phyloP scores from a whole-genome alignment of 495 filamentous ascomycete species.

The Trichocladium antarcticum region DNA sequence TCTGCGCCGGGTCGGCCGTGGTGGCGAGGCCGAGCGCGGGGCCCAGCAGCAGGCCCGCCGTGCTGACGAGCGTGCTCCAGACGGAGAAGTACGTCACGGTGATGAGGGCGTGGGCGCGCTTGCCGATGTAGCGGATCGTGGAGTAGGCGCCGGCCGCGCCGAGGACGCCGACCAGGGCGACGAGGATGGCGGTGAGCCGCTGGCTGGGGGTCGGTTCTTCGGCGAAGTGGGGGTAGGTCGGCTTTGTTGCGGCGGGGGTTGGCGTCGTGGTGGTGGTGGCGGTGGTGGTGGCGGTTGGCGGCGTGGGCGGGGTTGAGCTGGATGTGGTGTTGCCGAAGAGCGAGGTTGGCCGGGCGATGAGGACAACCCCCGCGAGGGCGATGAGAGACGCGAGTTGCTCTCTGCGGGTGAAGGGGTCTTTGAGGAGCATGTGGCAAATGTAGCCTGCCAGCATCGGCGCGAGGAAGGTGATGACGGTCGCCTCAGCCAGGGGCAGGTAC shows the following conservation, averaged over 20 bases:
- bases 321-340: constrained; percentile 36
- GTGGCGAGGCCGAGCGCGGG: constrained; percentile 29
- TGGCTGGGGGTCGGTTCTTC: constrained; percentile 48
- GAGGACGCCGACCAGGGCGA: constrained; percentile 70
- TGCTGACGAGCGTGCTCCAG: constrained; percentile 57
- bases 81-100: constrained; percentile 77
- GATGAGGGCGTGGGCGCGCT: constrained; percentile 71
- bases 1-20: constrained; percentile 33
- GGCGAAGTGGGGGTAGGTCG: constrained; percentile 13
- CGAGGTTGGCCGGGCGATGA: constrained; percentile 69
- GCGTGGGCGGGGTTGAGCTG: neutral
- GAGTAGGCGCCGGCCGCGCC: constrained; percentile 71
- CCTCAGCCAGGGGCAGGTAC: constrained; percentile 82
- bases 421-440: constrained; percentile 62
- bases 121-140: constrained; percentile 73
- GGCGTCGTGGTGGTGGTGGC: neutral
- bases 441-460: constrained; percentile 74
- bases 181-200: constrained; percentile 58
- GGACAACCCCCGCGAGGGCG: constrained; percentile 67
- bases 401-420: constrained; percentile 65
- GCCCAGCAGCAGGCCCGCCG: constrained; percentile 43
- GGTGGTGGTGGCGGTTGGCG: neutral
- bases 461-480: constrained; percentile 87
- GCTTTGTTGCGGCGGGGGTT: neutral
- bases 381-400: constrained; percentile 69